Evolutionary conservation across 331 rosid genomes (phyloP).

Genomic region (Spiraea crenata): DNA sequence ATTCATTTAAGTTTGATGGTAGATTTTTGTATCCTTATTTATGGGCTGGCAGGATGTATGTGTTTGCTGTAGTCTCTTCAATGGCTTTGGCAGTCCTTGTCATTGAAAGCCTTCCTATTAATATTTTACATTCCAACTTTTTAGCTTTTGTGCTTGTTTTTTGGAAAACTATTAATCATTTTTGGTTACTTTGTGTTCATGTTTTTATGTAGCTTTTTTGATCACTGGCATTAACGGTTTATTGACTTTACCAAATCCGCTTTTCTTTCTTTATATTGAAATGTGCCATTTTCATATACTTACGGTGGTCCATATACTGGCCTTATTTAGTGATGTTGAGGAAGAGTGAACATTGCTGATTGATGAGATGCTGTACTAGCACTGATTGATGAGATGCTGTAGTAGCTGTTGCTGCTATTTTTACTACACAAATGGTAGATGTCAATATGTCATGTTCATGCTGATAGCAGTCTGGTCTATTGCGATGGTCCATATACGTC

Average conservation of each 20-base stretch:
- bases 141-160: conserved; percentile 12
- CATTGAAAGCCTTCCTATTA: conserved; percentile 10
- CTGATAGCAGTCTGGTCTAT: conserved; percentile 40
- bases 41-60: conserved; percentile 19
- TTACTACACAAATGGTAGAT: conserved; percentile 31
- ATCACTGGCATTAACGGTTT: background rate
- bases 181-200: background rate
- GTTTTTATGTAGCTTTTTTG: background rate
- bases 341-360: conserved; percentile 47
- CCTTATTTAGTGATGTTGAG: conserved; percentile 50
- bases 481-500: conserved; percentile 16
- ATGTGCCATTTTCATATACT: conserved; percentile 24
- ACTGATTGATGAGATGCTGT: conserved; percentile 47
- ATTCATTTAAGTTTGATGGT: conserved; percentile 33
- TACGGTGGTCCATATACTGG: conserved; percentile 34
- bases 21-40: conserved; percentile 38
- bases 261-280: conserved; percentile 14
- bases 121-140: background rate
- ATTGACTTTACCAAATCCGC: background rate
- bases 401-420: conserved; percentile 45
- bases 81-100: conserved; percentile 15
- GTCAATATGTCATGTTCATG: conserved; percentile 23
- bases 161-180: background rate
- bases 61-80: conserved; percentile 22
- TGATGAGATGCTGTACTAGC: conserved; percentile 48